Evolutionary conservation across 192 early-diverging fungal species (phyloP), one percentile per base, ranked within the genome.

Genomic region (Dissophora ornata): DNA sequence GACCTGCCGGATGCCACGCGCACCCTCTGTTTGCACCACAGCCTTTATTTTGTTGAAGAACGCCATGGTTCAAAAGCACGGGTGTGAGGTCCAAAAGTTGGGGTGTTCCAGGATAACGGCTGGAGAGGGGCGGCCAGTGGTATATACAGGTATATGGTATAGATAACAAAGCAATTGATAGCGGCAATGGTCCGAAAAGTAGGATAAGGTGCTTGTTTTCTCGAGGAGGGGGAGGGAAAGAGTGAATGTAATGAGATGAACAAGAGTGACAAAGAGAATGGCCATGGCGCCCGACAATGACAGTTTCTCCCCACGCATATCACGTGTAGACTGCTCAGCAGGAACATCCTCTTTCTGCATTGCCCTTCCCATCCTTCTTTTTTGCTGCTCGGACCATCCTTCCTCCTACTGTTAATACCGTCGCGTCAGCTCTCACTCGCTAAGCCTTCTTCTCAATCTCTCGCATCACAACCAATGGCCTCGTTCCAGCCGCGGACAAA

Each of bases 11-110:
- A 75, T 75, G n/a, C 71, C 71, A 22, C 71, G 71, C 6, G 57
- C 49, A 11, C 71, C 71, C 33, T 75, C 71, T 10, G 71, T 59
- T 48, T 75, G 62, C 19, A 75, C 71, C 24, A 75, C 71, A 16
- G 38, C 21, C 45, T 75, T 75, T 10, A 75, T 29, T 29, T 75
- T 75, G 57, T 66, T 65, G 40, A 75, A 53, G 57, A 75, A 75
- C 13, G 71, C 47, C 71, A 75, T 75, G 41, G 50, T n/a, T 25
- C 25, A 42, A 45, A 36, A 12, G 10, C n/a, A 32, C 15, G 26
- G n/a, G 44, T n/a, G 21, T 21, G 22, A 28, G 11, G n/a, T n/a
- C n/a, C n/a, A n/a, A n/a, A n/a, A n/a, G n/a, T n/a, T n/a, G n/a
- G n/a, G n/a, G 36, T 38, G 36, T 38, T 38, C 36, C 13, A 18